Percentiles rank a stretch among this genome's conserved stretches.
These are phyloP conservation scores for Phytophthora chlamydospora DNA, from an alignment of 352 stramenopile species.

Conservation along the genomic window DNA sequence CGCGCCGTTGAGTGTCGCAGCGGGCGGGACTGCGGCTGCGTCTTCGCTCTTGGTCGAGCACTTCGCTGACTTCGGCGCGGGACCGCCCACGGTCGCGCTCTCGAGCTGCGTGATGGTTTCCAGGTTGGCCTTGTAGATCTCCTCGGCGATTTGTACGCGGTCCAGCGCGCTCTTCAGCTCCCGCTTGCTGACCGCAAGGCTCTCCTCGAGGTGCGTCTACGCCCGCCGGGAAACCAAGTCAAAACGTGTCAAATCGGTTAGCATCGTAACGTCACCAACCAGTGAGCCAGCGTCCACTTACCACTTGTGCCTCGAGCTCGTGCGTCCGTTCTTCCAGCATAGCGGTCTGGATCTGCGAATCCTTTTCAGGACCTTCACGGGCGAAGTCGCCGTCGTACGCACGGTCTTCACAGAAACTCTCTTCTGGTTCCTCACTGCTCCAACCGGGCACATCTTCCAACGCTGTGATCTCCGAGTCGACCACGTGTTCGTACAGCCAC, in stretches of 20 bases:
- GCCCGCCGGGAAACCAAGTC: background rate
- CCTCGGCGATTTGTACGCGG: constrained; percentile 51
- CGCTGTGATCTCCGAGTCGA: constrained; percentile 27
- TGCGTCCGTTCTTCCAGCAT: constrained; percentile 29
- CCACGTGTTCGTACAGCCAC: constrained; percentile 26
- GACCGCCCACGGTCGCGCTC: constrained; percentile 8
- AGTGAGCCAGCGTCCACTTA: constrained; percentile 21
- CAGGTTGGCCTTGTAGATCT: constrained; percentile 73
- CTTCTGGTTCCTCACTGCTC: constrained; percentile 21
- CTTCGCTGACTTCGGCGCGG: constrained; percentile 7
- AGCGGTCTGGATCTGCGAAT: constrained; percentile 16
- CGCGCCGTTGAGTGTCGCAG: constrained; percentile 15
- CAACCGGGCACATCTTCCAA: constrained; percentile 26
- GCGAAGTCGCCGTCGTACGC: constrained; percentile 9
- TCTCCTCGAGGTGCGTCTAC: constrained; percentile 44
- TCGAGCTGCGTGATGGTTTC: constrained; percentile 66
- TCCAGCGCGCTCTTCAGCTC: constrained; percentile 48
- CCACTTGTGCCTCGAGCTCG: constrained; percentile 49
- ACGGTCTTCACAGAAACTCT: constrained; percentile 8
- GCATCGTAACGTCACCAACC: background rate
- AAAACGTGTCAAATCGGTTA: background rate
- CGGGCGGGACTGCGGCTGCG: background rate
- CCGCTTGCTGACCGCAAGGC: constrained; percentile 31
- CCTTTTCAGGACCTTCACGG: constrained; percentile 7
- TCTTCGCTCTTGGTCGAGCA: constrained; percentile 3